Evolutionary conservation across 768 basidiomycete genomes (phyloP).

Genomic region (Hygrocybe punicea): DNA sequence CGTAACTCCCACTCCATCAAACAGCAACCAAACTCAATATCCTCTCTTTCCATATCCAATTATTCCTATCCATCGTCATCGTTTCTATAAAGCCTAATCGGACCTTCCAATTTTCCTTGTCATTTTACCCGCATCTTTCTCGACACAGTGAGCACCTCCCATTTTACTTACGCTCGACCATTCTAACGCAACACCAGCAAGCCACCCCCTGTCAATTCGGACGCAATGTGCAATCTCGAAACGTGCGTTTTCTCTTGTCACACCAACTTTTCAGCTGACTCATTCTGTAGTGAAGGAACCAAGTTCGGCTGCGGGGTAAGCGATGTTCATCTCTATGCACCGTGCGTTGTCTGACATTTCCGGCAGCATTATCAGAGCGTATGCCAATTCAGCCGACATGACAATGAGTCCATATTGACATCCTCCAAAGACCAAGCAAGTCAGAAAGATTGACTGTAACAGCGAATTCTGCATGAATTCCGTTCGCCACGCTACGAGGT

Average conservation of each 20-base stretch:
- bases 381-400: constrained; percentile 3
- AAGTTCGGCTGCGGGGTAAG: constrained; percentile 79
- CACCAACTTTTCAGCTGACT: constrained; percentile 23
- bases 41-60: not conserved
- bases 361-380: constrained; percentile 6
- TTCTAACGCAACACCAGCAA: too few relatives aligned
- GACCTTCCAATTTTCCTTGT: not conserved
- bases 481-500: constrained; percentile 29
- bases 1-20: not conserved
- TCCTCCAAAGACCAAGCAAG: constrained; percentile 43
- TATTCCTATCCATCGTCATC: not conserved
- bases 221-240: constrained; percentile 52
- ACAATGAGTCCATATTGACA: constrained; percentile 5
- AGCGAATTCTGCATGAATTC: constrained; percentile 43
- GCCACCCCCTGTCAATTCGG: not conserved
- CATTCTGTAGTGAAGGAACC: constrained; percentile 57
- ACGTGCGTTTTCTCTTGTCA: constrained; percentile 40
- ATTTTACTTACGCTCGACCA: too few relatives aligned
- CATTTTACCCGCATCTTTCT: not conserved
- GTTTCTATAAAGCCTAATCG: not conserved
- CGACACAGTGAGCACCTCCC: not conserved
- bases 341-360: constrained; percentile 5
- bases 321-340: constrained; percentile 15
- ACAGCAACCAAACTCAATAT: not conserved
- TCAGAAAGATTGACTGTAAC: constrained; percentile 55